These are phyloP conservation scores for Saksenaea vasiformis DNA, from an alignment of 371 early-diverging fungal species.

Conservation along the genomic window DNA sequence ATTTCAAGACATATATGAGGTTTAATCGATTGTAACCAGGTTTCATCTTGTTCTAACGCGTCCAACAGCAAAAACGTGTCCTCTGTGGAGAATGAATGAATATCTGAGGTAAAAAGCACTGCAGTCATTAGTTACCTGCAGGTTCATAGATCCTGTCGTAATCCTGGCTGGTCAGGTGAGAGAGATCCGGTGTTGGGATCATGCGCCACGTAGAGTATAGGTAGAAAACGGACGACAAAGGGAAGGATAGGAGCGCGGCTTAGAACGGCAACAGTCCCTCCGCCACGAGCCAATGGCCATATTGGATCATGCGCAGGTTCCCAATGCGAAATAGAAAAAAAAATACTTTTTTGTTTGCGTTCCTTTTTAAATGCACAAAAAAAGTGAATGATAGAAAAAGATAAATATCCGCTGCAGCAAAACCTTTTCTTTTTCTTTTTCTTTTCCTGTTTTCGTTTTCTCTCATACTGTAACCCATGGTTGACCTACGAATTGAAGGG, in stretches of 20 bases:
- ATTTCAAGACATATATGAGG: constrained; percentile 85
- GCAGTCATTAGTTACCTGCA: constrained; percentile 58
- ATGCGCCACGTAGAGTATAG: constrained; percentile 25
- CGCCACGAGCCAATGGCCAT: not conserved
- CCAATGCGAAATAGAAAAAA: constrained; percentile 1
- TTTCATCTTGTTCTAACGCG: constrained; percentile 81
- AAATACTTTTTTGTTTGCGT: constrained; percentile 4
- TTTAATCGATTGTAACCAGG: constrained; percentile 45
- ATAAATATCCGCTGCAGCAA: not conserved
- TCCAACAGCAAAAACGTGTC: constrained; percentile 93
- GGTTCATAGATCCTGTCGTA: constrained; percentile 85
- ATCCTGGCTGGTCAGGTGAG: constrained; percentile 67
- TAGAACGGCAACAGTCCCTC: constrained; percentile 7
- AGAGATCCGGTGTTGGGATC: constrained; percentile 78
- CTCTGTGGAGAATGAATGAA: constrained; percentile 47
- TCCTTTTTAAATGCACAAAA: constrained; percentile 9
- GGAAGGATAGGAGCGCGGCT: not conserved
- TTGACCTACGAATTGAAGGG: constrained; percentile 39
- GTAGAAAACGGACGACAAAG: not conserved
- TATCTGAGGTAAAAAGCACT: not conserved
- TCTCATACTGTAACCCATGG: constrained; percentile 12
- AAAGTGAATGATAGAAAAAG: constrained; percentile 7
- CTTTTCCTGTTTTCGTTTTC: constrained; percentile 10
- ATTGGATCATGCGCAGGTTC: not conserved
- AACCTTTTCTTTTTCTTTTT: constrained; percentile 9